Base-by-base conservation (phyloP, 192 early-diverging fungal genomes). In the Entomortierella chlamydospora region DNA sequence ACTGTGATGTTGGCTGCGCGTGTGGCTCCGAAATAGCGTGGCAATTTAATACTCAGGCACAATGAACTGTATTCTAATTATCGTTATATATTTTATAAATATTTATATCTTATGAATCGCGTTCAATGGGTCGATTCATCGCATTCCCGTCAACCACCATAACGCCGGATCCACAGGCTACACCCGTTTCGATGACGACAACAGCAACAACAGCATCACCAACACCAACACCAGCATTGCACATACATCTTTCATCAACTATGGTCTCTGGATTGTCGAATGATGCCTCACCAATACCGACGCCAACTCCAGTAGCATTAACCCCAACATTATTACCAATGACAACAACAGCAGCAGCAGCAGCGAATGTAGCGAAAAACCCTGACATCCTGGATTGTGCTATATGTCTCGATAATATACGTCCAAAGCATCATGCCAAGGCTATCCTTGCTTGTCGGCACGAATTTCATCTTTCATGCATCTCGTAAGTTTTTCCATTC, bases 391-490 rank as follows among this genome's bases (percentile, higher is more conserved):
- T 53, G 25, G 67, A 70, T 31, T 79, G 76, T 66, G 76, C 76
- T 12, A 79, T 79, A 9, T 79, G 76, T 29, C 63, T 79, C 2
- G 76, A 70, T 56, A 70, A 51, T n/a, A 70, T 79, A 12, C 67
- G 47, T 18, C 76, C 76, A 4, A 64, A 56, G 37, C 39, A 70
- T 15, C 76, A 79, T 61, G 76, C 76, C 55, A 79, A 79, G 41
- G 76, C 76, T 7, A 79, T 58, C 31, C 51, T 79, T 28, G 76
- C 76, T 22, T 79, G 76, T 43, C 68, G 63, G 45, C 76, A 79
- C 49, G 68, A 79, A 37, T 79, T 79, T 56, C 76, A 79, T 66
- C 68, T 79, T 34, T 79, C 76, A 23, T 79, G 76, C 55, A 79
- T 79, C 57, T 79, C 76, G 76, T 79, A 70, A 65, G 76, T 79